These are phyloP conservation scores for Avena insularis DNA, from an alignment of 176 grass and related monocot species.

Conservation along the genomic window DNA sequence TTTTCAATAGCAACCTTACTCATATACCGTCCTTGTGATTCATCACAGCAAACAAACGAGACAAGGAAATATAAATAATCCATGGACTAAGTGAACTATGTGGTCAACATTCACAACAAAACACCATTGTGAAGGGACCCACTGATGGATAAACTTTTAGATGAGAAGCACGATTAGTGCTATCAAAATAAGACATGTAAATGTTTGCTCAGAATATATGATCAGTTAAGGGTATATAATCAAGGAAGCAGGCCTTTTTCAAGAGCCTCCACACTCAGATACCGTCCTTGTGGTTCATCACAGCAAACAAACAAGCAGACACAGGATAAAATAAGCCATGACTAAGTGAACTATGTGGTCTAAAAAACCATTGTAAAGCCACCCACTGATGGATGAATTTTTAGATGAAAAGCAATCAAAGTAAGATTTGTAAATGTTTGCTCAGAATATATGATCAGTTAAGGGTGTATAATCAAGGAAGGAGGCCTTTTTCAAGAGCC, in stretches of 20 bases:
- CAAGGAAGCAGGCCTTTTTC: background rate
- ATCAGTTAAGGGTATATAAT: slow-evolving; percentile 33
- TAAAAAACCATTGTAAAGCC: too few species aligned
- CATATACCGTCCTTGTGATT: slow-evolving; percentile 39
- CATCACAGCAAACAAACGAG: slow-evolving; percentile 4
- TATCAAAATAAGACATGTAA: too few species aligned
- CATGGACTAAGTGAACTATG: background rate
- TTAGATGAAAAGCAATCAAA: too few species aligned
- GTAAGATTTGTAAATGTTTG: too few species aligned
- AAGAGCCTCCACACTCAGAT: slow-evolving; percentile 35
- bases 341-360: too few species aligned
- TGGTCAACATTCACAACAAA: background rate
- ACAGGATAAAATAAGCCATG: too few species aligned
- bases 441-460: background rate
- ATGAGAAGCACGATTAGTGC: too few species aligned
- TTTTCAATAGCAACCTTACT: slow-evolving; percentile 4
- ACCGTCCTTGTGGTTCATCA: slow-evolving; percentile 22
- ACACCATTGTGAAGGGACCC: too few species aligned
- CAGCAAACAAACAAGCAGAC: too few species aligned
- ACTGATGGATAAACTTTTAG: too few species aligned
- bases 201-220: slow-evolving; percentile 7
- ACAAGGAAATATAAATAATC: background rate
- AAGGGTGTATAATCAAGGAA: slow-evolving; percentile 18
- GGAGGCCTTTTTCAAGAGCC: slow-evolving; percentile 1
- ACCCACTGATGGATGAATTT: too few species aligned